Evolutionary conservation across 768 basidiomycete species (phyloP).

Genomic region (Pisolithus microcarpus): DNA sequence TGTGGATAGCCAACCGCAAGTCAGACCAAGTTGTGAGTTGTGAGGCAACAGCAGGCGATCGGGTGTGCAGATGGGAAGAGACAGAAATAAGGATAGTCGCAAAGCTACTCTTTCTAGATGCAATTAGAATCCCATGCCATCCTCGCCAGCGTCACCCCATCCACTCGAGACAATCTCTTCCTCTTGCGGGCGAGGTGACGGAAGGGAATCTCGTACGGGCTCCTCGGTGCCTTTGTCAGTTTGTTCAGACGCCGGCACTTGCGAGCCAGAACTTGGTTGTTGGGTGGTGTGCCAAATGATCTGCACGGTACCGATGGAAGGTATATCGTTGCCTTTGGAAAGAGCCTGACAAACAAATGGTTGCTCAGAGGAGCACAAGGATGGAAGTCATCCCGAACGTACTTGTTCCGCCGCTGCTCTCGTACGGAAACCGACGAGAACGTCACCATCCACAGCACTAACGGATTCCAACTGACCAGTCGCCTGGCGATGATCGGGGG

Average conservation of each 20-base stretch:
- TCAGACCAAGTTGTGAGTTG: neutral
- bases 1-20: no score
- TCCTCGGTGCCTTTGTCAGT: conserved; percentile 19
- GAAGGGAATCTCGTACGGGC: conserved; percentile 8
- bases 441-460: conserved; percentile 49
- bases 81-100: conserved; percentile 3
- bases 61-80: neutral
- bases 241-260: conserved; percentile 12
- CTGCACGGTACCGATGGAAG: conserved; percentile 57
- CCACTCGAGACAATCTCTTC: conserved; percentile 61
- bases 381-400: conserved; percentile 11
- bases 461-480: conserved; percentile 66
- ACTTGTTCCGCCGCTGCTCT: conserved; percentile 76
- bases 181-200: conserved; percentile 38
- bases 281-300: conserved; percentile 56
- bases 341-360: conserved; percentile 44
- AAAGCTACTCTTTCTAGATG: neutral
- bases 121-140: conserved; percentile 62
- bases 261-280: conserved; percentile 14
- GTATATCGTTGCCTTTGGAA: conserved; percentile 62
- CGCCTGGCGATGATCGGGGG: conserved; percentile 34
- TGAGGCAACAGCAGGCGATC: neutral
- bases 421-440: conserved; percentile 64
- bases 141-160: conserved; percentile 63
- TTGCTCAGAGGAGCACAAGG: neutral